Evolutionary conservation across 2,329 filamentous ascomycete species (phyloP).

Genomic region (Magnaporthiopsis poae): DNA sequence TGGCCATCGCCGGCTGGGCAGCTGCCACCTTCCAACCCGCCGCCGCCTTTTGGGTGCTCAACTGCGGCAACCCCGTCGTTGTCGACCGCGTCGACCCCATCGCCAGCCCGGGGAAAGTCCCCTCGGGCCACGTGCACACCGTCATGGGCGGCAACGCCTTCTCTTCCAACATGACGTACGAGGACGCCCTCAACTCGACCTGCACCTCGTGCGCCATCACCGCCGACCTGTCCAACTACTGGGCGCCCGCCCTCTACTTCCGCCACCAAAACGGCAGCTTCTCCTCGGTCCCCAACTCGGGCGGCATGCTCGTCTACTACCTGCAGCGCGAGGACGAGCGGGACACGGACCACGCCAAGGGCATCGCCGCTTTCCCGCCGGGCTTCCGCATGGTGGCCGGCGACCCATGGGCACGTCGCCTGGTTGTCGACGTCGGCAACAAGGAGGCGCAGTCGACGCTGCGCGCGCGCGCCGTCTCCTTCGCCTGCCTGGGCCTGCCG

Average conservation of each 20-base stretch:
- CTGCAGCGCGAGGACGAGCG: conserved; percentile 3
- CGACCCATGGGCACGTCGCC: not conserved
- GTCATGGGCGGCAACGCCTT: conserved; percentile 17
- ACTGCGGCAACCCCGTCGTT: conserved; percentile 9
- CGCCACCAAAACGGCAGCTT: conserved; percentile 5
- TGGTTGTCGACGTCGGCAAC: not conserved
- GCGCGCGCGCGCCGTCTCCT: conserved; percentile 13
- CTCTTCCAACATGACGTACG: conserved; percentile 17
- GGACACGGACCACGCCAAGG: conserved; percentile 1
- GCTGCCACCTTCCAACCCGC: not conserved
- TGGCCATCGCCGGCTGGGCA: not conserved
- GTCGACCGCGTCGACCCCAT: conserved; percentile 10
- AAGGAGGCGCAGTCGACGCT: not conserved
- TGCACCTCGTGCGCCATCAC: conserved; percentile 30
- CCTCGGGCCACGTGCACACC: conserved; percentile 8
- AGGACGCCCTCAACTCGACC: conserved; percentile 20
- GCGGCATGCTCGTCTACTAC: conserved; percentile 8
- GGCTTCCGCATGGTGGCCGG: conserved; percentile 9
- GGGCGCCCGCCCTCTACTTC: conserved; percentile 12
- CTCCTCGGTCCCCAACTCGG: conserved; percentile 3
- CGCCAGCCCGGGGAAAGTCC: conserved; percentile 5
- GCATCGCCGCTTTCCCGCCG: conserved; percentile 1
- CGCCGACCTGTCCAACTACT: conserved; percentile 29
- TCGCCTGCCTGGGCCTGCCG: conserved; percentile 13
- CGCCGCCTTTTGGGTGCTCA: conserved; percentile 7